Percentiles rank a stretch among this genome's conserved stretches.
Conservation (phyloP, 805 yeast genomes). For the Jamesozyma jinghongensis region DNA sequence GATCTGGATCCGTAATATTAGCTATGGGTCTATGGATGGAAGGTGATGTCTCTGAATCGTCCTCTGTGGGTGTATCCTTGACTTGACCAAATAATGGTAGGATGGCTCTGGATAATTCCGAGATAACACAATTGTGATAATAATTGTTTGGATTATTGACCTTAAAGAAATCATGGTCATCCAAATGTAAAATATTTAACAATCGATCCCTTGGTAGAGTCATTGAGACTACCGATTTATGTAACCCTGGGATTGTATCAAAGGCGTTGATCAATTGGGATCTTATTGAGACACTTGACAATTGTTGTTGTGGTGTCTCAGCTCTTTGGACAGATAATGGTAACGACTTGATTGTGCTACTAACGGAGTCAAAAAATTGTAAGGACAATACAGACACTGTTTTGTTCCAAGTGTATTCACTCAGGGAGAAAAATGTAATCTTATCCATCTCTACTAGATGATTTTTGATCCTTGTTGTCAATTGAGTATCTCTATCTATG, state of each 20-base stretch:
- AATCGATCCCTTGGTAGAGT: conserved; percentile 8
- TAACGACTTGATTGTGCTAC: conserved; percentile 4
- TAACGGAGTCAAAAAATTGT: conserved; percentile 9
- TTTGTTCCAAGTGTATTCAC: conserved; percentile 4
- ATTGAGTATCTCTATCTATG: not conserved
- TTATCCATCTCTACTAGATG: conserved; percentile 8
- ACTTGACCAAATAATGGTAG: conserved; percentile 10
- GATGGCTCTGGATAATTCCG: conserved; percentile 5
- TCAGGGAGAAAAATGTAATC: conserved; percentile 9
- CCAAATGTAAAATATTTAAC: conserved; percentile 5
- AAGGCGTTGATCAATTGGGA: conserved; percentile 7
- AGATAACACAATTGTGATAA: conserved; percentile 12
- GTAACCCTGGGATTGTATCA: conserved; percentile 4
- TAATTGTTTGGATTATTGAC: conserved; percentile 1
- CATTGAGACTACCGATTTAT: conserved; percentile 8
- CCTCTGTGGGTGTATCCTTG: not conserved
- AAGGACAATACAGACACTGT: conserved; percentile 7
- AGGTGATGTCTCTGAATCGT: not conserved
- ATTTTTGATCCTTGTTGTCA: conserved; percentile 3
- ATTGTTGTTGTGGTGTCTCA: not conserved
- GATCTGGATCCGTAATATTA: not conserved
- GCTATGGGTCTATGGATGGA: not conserved
- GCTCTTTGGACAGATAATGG: conserved; percentile 6
- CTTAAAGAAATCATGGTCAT: conserved; percentile 6
- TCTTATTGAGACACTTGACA: conserved; percentile 3